Base-by-base conservation (phyloP, 1,284 basidiomycete genomes). In the Crepidotus sp. region DNA sequence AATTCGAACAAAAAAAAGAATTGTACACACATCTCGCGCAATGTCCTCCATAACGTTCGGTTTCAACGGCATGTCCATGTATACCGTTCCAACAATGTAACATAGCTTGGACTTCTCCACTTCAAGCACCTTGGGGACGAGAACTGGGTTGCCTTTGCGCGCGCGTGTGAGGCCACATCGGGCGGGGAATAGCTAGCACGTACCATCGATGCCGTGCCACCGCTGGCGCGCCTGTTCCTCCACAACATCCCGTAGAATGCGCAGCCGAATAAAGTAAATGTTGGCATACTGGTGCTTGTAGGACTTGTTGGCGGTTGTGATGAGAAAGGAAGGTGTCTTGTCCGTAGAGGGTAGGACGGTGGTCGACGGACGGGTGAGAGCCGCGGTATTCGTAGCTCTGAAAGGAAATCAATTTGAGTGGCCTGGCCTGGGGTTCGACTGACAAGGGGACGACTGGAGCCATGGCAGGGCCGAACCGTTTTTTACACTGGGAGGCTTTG, bases 1-100 rank as follows among this genome's bases (percentile, higher is more conserved):
- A 33, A 26, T 18, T 25, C 30, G 17, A 42, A 31, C 24, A 41
- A 18, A 36, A 31, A n/a, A 37, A 36, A 36, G 32, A 37, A 35
- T 33, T 42, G 31, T 15, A 69, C 85, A 56, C 58, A 96, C 95
- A 58, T 98, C 92, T 59, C 89, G 74, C 10, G 84, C 91, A 54
- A 98, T 77, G 54, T 99, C 96, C 57, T 94, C 86, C 44, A 99
- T 74, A 10, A 99, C 89, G 56, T 98, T 97, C 0, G 95, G 95
- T 61, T 99, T 99, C 45, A 97, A 73, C 3, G 89, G 89, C 96
- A 98, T 98, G 50, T 96, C 88, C 76, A 96, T 84, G 63, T 98
- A 99, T 1, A 98, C 80, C 0, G 95, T 98, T 2, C 95, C 95
- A 46, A 96, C 71, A 50, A 98, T 77, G 62, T 86, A 97, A 63